phyloP scores from a whole-genome alignment of 805 yeast genomes.

The Metschnikowia hibisci region DNA sequence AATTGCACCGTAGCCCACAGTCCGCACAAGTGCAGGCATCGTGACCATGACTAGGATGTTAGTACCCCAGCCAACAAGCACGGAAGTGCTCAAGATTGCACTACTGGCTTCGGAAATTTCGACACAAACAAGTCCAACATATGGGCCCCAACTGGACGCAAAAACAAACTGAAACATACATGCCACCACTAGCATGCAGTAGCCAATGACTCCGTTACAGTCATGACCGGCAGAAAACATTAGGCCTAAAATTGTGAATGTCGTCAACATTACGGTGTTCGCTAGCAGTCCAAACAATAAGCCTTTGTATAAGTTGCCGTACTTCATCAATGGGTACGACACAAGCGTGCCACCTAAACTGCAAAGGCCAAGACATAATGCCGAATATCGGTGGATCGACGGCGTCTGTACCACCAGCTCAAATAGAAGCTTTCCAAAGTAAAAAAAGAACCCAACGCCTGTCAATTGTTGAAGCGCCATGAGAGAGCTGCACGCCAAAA shows the following conservation, averaged over 20 bases:
- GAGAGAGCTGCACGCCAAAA: slow-evolving; percentile 19
- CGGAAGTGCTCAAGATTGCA: slow-evolving; percentile 18
- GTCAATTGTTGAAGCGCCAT: slow-evolving; percentile 34
- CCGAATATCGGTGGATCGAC: slow-evolving; percentile 7
- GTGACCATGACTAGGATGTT: slow-evolving; percentile 21
- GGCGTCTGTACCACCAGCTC: slow-evolving; percentile 5
- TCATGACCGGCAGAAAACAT: background rate
- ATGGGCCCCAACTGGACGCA: slow-evolving; percentile 33
- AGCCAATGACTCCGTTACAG: background rate
- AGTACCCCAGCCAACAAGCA: slow-evolving; percentile 21
- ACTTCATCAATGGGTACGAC: slow-evolving; percentile 17
- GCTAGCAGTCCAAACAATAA: slow-evolving; percentile 12
- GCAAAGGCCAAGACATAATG: slow-evolving; percentile 19
- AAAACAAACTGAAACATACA: slow-evolving; percentile 21
- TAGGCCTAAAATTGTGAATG: slow-evolving; percentile 8
- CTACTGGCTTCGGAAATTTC: slow-evolving; percentile 23
- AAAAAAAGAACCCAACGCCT: slow-evolving; percentile 33
- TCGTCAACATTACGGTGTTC: slow-evolving; percentile 1
- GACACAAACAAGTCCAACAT: slow-evolving; percentile 24
- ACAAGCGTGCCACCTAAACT: slow-evolving; percentile 21
- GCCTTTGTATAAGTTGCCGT: slow-evolving; percentile 9
- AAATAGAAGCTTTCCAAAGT: slow-evolving; percentile 26
- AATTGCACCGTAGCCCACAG: slow-evolving; percentile 20
- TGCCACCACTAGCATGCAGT: slow-evolving; percentile 16
- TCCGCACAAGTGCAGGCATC: slow-evolving; percentile 12